Conservation (phyloP, 2,329 filamentous ascomycete genomes). For the Aspergillus sp. region DNA sequence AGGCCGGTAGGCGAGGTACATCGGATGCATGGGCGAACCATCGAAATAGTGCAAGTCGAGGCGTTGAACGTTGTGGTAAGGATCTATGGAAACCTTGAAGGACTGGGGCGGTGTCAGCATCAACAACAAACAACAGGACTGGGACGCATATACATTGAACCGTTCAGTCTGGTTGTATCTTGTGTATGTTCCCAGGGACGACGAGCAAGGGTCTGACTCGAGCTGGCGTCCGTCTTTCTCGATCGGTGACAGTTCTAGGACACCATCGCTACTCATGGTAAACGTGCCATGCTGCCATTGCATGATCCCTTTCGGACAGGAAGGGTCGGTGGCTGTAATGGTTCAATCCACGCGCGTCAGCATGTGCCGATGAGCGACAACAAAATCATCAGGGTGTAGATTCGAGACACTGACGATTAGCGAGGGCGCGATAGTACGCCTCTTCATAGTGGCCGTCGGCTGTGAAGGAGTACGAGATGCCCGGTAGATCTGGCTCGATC, state of each 20-base stretch:
- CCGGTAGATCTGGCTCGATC: conserved; percentile 64
- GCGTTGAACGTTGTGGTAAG: conserved; percentile 61
- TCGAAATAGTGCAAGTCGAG: conserved; percentile 65
- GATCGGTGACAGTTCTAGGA: conserved; percentile 60
- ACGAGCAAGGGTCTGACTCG: conserved; percentile 63
- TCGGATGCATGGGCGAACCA: conserved; percentile 64
- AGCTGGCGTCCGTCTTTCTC: conserved; percentile 67
- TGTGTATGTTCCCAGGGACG: conserved; percentile 57
- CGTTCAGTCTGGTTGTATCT: conserved; percentile 66
- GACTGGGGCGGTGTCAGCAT: conserved; percentile 27
- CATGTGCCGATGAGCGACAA: conserved; percentile 2
- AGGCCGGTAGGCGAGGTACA: conserved; percentile 64
- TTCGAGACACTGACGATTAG: conserved; percentile 59
- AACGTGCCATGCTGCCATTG: conserved; percentile 73
- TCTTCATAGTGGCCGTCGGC: conserved; percentile 66
- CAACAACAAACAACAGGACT: neutral
- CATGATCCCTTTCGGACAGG: conserved; percentile 64
- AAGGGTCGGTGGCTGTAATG: conserved; percentile 54
- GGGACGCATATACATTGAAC: conserved; percentile 53
- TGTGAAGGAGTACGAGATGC: conserved; percentile 74
- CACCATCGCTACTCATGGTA: conserved; percentile 56
- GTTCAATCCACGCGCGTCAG: conserved; percentile 11
- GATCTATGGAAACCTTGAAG: conserved; percentile 52
- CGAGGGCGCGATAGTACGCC: conserved; percentile 67
- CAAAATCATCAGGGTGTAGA: neutral